Conservation (phyloP, 192 early-diverging fungal genomes). For the Coemansia nantahalensis region DNA sequence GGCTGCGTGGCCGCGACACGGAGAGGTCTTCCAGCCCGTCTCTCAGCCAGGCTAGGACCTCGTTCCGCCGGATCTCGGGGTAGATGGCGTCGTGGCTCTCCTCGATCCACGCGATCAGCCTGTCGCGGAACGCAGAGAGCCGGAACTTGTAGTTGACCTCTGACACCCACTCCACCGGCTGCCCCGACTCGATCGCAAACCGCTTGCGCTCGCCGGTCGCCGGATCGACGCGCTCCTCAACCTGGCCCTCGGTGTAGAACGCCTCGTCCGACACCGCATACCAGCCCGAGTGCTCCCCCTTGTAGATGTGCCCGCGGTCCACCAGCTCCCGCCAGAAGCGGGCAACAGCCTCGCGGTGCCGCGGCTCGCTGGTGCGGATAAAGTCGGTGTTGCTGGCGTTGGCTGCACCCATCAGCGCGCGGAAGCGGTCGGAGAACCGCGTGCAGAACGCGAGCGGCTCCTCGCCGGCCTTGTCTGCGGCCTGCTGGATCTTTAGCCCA, state of each 20-base stretch:
- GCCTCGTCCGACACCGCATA: slow-evolving; percentile 96
- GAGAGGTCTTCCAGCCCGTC: slow-evolving; percentile 72
- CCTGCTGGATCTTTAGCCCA: slow-evolving; percentile 95
- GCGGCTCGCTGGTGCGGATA: slow-evolving; percentile 81
- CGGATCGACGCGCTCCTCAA: slow-evolving; percentile 59
- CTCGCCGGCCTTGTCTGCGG: slow-evolving; percentile 61
- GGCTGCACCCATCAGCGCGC: slow-evolving; percentile 64
- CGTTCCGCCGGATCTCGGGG: slow-evolving; percentile 60
- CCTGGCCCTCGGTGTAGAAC: slow-evolving; percentile 74
- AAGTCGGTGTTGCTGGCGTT: slow-evolving; percentile 78
- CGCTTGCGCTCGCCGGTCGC: slow-evolving; percentile 10
- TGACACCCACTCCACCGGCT: slow-evolving; percentile 80
- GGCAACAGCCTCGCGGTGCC: slow-evolving; percentile 68
- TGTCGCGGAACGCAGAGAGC: slow-evolving; percentile 61
- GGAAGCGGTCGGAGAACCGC: slow-evolving; percentile 54
- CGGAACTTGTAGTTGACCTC: slow-evolving; percentile 96
- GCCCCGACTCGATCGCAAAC: slow-evolving; percentile 76
- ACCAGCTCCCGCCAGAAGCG: slow-evolving; percentile 72
- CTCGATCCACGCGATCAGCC: slow-evolving; percentile 69
- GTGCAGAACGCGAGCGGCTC: slow-evolving; percentile 80
- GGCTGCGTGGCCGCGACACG: slow-evolving; percentile 74
- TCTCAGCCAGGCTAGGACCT: slow-evolving; percentile 63
- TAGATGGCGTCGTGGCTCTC: slow-evolving; percentile 65
- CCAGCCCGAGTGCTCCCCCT: slow-evolving; percentile 89
- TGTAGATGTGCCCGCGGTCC: slow-evolving; percentile 79